Evolutionary conservation across 805 yeast genomes (phyloP).

Genomic region (Saccharomycopsis sp.): DNA sequence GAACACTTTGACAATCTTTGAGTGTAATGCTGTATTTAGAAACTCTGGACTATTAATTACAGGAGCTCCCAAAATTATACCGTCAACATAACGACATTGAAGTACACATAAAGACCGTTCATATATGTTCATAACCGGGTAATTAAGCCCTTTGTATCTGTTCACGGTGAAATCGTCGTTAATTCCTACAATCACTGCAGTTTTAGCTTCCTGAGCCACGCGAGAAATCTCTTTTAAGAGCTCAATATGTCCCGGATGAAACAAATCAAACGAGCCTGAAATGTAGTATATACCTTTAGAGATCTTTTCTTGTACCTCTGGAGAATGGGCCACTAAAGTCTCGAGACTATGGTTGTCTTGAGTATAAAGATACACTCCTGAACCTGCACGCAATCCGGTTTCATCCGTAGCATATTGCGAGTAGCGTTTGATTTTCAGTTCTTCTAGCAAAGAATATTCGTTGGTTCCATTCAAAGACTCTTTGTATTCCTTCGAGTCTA

Average conservation of each 20-base stretch:
- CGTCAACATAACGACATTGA: slow-evolving; percentile 82
- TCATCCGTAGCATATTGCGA: slow-evolving; percentile 52
- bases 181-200: slow-evolving; percentile 60
- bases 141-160: slow-evolving; percentile 50
- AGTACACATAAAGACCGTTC: slow-evolving; percentile 84
- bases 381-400: slow-evolving; percentile 53
- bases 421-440: slow-evolving; percentile 38
- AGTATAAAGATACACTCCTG: slow-evolving; percentile 46
- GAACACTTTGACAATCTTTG: slow-evolving; percentile 35
- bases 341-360: slow-evolving; percentile 27
- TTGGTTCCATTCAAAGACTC: slow-evolving; percentile 8
- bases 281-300: slow-evolving; percentile 39
- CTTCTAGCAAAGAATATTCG: slow-evolving; percentile 25
- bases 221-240: slow-evolving; percentile 47
- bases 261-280: slow-evolving; percentile 85
- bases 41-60: slow-evolving; percentile 38
- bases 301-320: slow-evolving; percentile 21
- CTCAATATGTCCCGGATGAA: slow-evolving; percentile 89
- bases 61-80: slow-evolving; percentile 68
- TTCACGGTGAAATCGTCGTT: slow-evolving; percentile 54
- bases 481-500: slow-evolving; percentile 26
- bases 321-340: slow-evolving; percentile 33
- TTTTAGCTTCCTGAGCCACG: slow-evolving; percentile 32
- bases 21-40: slow-evolving; percentile 29
- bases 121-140: slow-evolving; percentile 80